Evolutionary conservation across 169 alveolate species (phyloP), one percentile per base, ranked within the genome.

Genomic region (Cryptosporidium tyzzeri): DNA sequence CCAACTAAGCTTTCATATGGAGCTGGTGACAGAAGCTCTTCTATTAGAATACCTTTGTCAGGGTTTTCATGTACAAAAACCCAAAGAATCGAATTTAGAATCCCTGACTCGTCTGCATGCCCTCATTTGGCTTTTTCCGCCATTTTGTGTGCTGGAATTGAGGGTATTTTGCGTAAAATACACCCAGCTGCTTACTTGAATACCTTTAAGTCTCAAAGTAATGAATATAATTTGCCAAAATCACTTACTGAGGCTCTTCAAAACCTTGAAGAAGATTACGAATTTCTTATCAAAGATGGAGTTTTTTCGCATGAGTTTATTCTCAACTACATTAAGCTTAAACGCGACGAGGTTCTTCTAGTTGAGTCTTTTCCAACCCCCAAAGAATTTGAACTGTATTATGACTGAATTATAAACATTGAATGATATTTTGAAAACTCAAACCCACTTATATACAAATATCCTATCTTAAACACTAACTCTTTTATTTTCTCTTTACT

Each of bases 21-120:
- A 26, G 92, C 84, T 86, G 96, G 96, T n/a, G 93, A 94, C 5
- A 74, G 97, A 70, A 80, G 91, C 65, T 94, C 97, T n/a, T 96
- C 95, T 48, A 92, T 94, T n/a, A 73, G 97, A 45, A 87, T 94
- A 44, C 95, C 96, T 10, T 37, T 91, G 21, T 71, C 91, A 35
- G 91, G 87, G 29, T 70, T 71, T 23, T 62, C 62, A 55, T 85
- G 70, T 39, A 69, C 89, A 5, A 71, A 84, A 41, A 91, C 93
- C 44, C 93, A 92, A 85, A 91, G 97, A 44, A 84, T 94, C 48
- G 97, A 94, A 71, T 93, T 93, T 84, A 70, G 97, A 39, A 44
- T 93, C 21, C 97, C 97, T 6, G 97, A 94, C 85, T 91, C 92
- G 45, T 91, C 94, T 37, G 84, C 94, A 44, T 93, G 95, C 48